Conservation (phyloP, 306 rosid genomes). For the Trifolium repens region DNA sequence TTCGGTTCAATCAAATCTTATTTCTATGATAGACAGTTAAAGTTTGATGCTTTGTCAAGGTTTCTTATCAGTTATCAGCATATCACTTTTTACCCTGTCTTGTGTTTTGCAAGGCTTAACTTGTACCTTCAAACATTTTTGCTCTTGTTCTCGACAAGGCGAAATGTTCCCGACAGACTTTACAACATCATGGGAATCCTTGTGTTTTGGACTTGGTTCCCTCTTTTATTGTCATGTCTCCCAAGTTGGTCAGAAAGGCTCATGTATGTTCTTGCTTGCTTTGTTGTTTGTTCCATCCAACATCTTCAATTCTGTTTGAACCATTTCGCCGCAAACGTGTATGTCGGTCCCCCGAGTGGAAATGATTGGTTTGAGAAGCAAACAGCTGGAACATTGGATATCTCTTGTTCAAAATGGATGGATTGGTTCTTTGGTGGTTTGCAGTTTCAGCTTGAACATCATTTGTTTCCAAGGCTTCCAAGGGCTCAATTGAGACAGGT, state of each 20-base stretch:
- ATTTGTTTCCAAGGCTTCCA: conserved; percentile 69
- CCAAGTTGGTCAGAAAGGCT: conserved; percentile 81
- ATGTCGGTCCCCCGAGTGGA: conserved; percentile 66
- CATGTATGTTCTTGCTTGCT: conserved; percentile 67
- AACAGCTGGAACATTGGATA: conserved; percentile 67
- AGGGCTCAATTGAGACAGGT: conserved; percentile 69
- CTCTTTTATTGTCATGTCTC: conserved; percentile 62
- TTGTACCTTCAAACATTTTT: conserved; percentile 70
- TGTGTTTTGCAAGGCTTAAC: conserved; percentile 71
- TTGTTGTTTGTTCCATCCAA: conserved; percentile 64
- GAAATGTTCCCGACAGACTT: conserved; percentile 64
- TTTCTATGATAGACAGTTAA: conserved; percentile 70
- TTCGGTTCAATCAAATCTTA: conserved; percentile 61
- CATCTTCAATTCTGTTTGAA: conserved; percentile 76
- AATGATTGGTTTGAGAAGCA: conserved; percentile 84
- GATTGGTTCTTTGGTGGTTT: conserved; percentile 87
- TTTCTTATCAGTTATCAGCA: conserved; percentile 80
- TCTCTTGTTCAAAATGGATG: conserved; percentile 70
- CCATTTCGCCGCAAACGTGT: conserved; percentile 72
- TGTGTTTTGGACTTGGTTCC: conserved; percentile 89
- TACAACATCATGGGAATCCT: conserved; percentile 64
- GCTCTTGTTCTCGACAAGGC: conserved; percentile 51
- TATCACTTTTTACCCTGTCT: conserved; percentile 71
- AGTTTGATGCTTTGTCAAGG: conserved; percentile 73
- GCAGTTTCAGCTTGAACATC: conserved; percentile 75